A percentile compares a stretch with the other conserved stretches of the same genome.
Conservation (phyloP, 1,284 basidiomycete species). For the Filobasidium uniguttulatum region DNA sequence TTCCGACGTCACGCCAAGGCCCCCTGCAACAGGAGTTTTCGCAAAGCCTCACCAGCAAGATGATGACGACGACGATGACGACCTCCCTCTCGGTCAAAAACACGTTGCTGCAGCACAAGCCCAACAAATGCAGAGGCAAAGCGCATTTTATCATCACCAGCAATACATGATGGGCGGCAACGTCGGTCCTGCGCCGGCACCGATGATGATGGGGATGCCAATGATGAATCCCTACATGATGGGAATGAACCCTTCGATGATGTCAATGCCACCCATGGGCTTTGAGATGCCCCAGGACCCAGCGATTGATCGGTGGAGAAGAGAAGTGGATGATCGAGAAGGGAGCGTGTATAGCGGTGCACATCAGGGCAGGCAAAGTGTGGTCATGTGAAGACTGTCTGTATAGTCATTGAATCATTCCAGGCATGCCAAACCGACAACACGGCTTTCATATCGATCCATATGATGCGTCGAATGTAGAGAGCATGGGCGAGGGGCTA, state of each 20-base stretch:
- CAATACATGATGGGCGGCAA: slow-evolving; percentile 10
- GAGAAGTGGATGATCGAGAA: slow-evolving; percentile 11
- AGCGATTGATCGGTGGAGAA: slow-evolving; percentile 14
- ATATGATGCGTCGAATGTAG: no score
- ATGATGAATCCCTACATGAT: slow-evolving; percentile 3
- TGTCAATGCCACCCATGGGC: not conserved
- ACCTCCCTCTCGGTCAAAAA: slow-evolving; percentile 12
- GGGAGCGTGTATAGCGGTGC: slow-evolving; percentile 5
- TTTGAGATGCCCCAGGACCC: slow-evolving; percentile 7
- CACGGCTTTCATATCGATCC: no score
- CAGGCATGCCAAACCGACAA: no score
- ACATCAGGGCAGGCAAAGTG: no score
- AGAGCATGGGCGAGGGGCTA: no score
- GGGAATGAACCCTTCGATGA: slow-evolving; percentile 7
- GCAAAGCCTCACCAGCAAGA: no score
- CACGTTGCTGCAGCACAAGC: slow-evolving; percentile 4
- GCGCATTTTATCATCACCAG: slow-evolving; percentile 8
- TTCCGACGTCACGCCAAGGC: not conserved
- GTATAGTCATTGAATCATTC: no score
- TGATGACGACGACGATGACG: slow-evolving; percentile 10
- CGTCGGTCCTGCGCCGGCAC: not conserved
- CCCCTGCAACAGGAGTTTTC: no score
- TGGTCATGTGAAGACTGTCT: no score
- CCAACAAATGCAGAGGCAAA: slow-evolving; percentile 9
- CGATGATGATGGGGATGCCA: slow-evolving; percentile 12